phyloP scores from a whole-genome alignment of 176 grass and related monocot genomes.

The Hordeum marinum region DNA sequence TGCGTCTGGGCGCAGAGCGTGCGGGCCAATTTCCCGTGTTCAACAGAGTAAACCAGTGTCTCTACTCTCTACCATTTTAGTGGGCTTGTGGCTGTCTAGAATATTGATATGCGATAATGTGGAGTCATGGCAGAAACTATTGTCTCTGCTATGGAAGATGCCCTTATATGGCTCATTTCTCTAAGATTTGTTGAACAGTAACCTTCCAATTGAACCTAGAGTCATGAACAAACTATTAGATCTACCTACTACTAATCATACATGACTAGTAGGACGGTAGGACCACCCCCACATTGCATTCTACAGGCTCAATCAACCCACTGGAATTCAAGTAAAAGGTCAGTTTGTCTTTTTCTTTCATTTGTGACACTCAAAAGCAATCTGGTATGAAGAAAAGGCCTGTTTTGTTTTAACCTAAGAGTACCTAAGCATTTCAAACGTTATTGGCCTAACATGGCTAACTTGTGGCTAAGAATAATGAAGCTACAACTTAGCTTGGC shows the following conservation, averaged over 20 bases:
- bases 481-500: neutral
- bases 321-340: neutral
- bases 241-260: neutral
- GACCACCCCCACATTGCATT: neutral
- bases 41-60: neutral
- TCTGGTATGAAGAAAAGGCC: neutral
- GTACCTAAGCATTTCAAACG: neutral
- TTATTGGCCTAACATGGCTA: neutral
- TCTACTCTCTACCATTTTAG: neutral
- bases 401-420: neutral
- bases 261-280: neutral
- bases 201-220: neutral
- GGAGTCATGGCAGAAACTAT: neutral
- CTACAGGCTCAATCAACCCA: neutral
- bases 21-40: neutral
- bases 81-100: neutral
- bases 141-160: neutral
- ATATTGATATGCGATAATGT: neutral
- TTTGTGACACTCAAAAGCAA: conserved; percentile 5
- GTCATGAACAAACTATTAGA: neutral
- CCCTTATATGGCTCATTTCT: neutral
- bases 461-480: neutral
- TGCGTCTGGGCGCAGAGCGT: neutral
- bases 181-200: neutral
- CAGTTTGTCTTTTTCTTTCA: neutral